phyloP scores from a whole-genome alignment of 2,329 filamentous ascomycete species.

The Cytospora leucostoma region DNA sequence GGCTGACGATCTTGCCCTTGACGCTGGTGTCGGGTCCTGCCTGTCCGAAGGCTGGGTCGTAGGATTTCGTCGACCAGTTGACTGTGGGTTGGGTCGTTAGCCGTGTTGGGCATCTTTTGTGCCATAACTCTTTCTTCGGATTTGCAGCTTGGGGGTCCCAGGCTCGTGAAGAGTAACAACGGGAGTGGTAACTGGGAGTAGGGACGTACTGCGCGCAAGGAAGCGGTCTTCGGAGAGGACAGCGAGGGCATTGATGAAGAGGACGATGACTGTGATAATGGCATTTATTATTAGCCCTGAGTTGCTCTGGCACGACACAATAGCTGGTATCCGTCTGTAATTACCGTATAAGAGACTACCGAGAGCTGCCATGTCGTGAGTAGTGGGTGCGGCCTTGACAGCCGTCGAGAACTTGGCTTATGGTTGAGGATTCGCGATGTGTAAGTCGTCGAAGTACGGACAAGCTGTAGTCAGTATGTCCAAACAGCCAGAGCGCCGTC shows the following conservation, averaged over 20 bases:
- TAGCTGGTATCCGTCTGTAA: conserved; percentile 5
- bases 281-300: conserved; percentile 18
- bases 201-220: conserved; percentile 73
- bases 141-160: neutral
- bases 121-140: neutral
- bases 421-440: neutral
- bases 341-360: conserved; percentile 74
- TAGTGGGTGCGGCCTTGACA: conserved; percentile 18
- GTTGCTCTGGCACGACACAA: conserved; percentile 7
- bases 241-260: conserved; percentile 91
- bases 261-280: conserved; percentile 65
- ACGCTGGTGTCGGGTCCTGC: conserved; percentile 69
- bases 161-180: neutral
- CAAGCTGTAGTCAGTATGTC: conserved; percentile 8
- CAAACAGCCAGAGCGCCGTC: neutral
- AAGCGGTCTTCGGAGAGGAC: conserved; percentile 95
- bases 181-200: neutral
- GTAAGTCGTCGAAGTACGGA: conserved; percentile 7
- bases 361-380: conserved; percentile 65
- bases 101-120: conserved; percentile 3
- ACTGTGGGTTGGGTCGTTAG: conserved; percentile 59
- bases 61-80: conserved; percentile 71
- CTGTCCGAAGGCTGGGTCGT: conserved; percentile 78
- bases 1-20: conserved; percentile 82
- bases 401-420: conserved; percentile 3